A percentile compares a stretch with the other conserved stretches of the same genome.
Conservation (phyloP, 2,329 filamentous ascomycete genomes). For the Raffaelea ambrosiae region DNA sequence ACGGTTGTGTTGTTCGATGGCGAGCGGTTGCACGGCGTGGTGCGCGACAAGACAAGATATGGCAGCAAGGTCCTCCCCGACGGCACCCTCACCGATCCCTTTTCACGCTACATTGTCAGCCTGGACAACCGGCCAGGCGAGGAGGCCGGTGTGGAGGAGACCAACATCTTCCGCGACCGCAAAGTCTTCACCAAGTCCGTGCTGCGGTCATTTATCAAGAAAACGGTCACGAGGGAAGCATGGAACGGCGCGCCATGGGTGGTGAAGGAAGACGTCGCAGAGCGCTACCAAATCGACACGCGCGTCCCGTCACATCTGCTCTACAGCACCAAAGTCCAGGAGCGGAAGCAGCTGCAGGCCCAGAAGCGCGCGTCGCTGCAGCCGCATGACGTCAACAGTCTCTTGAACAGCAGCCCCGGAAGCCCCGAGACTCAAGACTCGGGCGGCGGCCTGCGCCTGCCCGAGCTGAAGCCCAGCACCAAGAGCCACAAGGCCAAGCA, state of each 20-base stretch:
- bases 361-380: conserved; percentile 49
- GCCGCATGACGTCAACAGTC: conserved; percentile 33
- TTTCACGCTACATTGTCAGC: conserved; percentile 73
- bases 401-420: conserved; percentile 26
- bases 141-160: conserved; percentile 71
- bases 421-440: conserved; percentile 21
- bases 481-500: conserved; percentile 57
- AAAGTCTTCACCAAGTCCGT: conserved; percentile 94
- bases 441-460: conserved; percentile 47
- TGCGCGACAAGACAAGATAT: conserved; percentile 80
- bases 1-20: conserved; percentile 62
- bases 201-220: conserved; percentile 87
- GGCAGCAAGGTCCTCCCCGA: conserved; percentile 54
- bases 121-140: conserved; percentile 58
- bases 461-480: conserved; percentile 64
- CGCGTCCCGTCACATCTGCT: conserved; percentile 75
- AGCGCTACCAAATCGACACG: conserved; percentile 77
- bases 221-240: conserved; percentile 81
- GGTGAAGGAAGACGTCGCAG: conserved; percentile 75
- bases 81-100: conserved; percentile 61
- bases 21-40: conserved; percentile 62
- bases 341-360: conserved; percentile 64
- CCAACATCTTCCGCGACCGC: conserved; percentile 76
- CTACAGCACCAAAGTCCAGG: conserved; percentile 69
- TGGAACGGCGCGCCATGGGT: conserved; percentile 98